phyloP scores from a whole-genome alignment of 306 rosid genomes.

The Macrotyloma uniflorum region DNA sequence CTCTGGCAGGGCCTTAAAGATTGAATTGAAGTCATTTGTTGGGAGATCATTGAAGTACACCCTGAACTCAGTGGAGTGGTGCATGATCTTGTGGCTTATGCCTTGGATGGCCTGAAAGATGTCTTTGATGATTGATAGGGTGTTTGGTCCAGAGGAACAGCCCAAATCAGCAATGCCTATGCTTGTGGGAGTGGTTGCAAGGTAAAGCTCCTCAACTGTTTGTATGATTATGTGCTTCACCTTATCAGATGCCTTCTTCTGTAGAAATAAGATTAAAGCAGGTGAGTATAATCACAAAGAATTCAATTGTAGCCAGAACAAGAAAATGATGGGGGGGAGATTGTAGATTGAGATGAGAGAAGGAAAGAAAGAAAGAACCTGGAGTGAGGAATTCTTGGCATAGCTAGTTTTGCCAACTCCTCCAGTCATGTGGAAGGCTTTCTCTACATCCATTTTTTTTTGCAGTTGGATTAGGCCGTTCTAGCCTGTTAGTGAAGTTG shows the following conservation, averaged over 20 bases:
- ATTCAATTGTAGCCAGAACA: background rate
- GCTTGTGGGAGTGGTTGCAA: conserved; percentile 64
- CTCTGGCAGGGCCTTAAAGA: conserved; percentile 84
- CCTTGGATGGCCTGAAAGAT: conserved; percentile 62
- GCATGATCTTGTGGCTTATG: conserved; percentile 48
- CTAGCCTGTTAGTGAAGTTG: conserved; percentile 42
- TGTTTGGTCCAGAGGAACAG: conserved; percentile 89
- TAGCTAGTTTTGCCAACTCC: conserved; percentile 91
- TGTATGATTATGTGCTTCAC: conserved; percentile 82
- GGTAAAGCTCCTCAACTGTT: conserved; percentile 62
- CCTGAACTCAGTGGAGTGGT: conserved; percentile 61
- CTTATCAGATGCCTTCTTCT: conserved; percentile 79
- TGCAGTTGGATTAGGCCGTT: conserved; percentile 16
- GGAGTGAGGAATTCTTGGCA: conserved; percentile 82
- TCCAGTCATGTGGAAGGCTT: conserved; percentile 84
- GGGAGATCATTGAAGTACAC: conserved; percentile 93
- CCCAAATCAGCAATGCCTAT: conserved; percentile 93
- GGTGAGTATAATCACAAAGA: background rate
- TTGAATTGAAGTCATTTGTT: conserved; percentile 92
- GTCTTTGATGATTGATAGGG: conserved; percentile 75
- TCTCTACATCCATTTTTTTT: conserved; percentile 74
- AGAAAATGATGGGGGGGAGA: background rate
- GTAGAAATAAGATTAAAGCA: conserved; percentile 21
- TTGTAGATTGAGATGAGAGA: background rate
- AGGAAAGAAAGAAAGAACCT: conserved; percentile 47